These are phyloP conservation scores for Vitis cinerea DNA, from an alignment of 164 flowering plant genomes.

Conservation along the genomic window DNA sequence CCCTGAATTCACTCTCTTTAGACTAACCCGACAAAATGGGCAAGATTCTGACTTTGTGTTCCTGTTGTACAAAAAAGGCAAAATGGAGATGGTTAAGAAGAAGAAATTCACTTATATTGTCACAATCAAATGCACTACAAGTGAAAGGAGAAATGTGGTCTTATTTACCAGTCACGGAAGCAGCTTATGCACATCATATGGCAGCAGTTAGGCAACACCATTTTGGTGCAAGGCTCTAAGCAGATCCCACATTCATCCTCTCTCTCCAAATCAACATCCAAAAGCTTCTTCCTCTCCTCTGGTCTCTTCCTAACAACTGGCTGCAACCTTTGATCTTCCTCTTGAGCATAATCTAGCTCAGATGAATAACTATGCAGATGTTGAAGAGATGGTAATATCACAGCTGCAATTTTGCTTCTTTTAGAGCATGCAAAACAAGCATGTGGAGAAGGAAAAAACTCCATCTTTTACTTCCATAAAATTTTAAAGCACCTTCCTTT, in stretches of 20 bases:
- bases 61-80: conserved; percentile 18
- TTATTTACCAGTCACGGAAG: conserved; percentile 73
- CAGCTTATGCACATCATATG: conserved; percentile 94
- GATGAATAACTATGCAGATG: conserved; percentile 21
- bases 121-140: no score
- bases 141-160: not conserved
- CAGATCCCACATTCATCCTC: conserved; percentile 94
- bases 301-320: conserved; percentile 5
- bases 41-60: conserved; percentile 39
- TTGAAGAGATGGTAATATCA: conserved; percentile 37
- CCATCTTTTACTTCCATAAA: no score
- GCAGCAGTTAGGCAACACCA: conserved; percentile 87
- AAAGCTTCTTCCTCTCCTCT: conserved; percentile 15
- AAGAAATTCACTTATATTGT: no score
- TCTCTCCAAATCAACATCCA: conserved; percentile 35
- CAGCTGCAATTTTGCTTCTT: conserved; percentile 24
- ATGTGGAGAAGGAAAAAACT: not conserved
- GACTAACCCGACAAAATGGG: conserved; percentile 46
- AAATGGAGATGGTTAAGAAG: not conserved
- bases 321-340: conserved; percentile 14
- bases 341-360: conserved; percentile 16
- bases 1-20: conserved; percentile 43
- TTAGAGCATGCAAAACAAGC: not conserved
- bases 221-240: conserved; percentile 67
- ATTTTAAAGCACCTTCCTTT: no score